Percentiles rank a stretch among this genome's conserved stretches.
Evolutionary conservation across 768 basidiomycete species (phyloP).

Genomic region (Holtermannia corniformis): DNA sequence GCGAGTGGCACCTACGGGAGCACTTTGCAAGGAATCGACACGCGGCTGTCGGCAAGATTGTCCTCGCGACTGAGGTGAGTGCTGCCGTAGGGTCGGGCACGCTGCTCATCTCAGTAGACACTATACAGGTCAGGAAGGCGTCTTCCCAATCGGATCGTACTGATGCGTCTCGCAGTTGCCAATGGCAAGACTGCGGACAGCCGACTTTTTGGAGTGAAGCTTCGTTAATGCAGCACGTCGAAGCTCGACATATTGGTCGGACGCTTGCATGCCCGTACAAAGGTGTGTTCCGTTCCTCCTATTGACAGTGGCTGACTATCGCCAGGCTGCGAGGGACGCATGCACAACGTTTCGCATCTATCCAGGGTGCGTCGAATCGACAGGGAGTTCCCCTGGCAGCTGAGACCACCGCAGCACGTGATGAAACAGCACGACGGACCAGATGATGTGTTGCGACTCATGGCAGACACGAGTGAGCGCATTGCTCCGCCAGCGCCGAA

Average conservation of each 20-base stretch:
- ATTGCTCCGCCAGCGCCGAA: constrained; percentile 2
- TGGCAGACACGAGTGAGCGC: constrained; percentile 8
- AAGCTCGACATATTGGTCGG: constrained; percentile 19
- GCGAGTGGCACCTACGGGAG: constrained; percentile 12
- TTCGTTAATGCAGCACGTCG: constrained; percentile 16
- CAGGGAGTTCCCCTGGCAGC: neutral
- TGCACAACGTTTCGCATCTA: constrained; percentile 16
- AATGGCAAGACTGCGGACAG: constrained; percentile 18
- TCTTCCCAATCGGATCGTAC: constrained; percentile 2
- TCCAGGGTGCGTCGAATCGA: constrained; percentile 7
- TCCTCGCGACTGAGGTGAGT: constrained; percentile 5
- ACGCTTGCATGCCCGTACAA: constrained; percentile 16
- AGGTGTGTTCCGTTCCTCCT: constrained; percentile 6
- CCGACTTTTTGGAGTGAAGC: constrained; percentile 15
- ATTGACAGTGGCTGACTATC: neutral
- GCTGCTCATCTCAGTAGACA: constrained; percentile 1
- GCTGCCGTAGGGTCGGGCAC: too few species aligned
- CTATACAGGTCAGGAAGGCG: neutral
- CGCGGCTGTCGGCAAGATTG: constrained; percentile 11
- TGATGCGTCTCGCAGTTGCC: constrained; percentile 10
- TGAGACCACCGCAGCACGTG: constrained; percentile 8
- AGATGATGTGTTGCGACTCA: constrained; percentile 2
- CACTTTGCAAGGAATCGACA: constrained; percentile 17
- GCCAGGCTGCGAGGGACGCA: constrained; percentile 13
- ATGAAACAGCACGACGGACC: constrained; percentile 17